Evolutionary conservation across 2,329 filamentous ascomycete genomes (phyloP).

Genomic region (Trichoderma simmonsii): DNA sequence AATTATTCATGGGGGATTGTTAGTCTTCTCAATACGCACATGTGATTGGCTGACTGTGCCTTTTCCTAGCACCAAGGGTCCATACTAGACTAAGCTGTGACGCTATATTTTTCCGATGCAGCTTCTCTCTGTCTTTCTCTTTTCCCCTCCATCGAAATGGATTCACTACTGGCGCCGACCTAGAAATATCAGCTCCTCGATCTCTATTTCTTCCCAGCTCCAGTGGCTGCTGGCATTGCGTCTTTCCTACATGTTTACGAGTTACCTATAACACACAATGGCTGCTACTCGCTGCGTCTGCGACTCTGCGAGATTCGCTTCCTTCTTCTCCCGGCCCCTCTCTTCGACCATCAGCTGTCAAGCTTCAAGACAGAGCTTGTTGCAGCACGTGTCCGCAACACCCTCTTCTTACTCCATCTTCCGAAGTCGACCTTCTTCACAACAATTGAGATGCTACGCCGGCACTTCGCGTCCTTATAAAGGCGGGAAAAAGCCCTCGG

Average conservation of each 20-base stretch:
- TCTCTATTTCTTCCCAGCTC: neutral
- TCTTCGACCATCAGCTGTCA: conserved; percentile 19
- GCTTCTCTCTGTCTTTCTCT: neutral
- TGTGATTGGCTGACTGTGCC: neutral
- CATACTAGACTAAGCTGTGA: neutral
- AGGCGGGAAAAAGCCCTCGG: neutral
- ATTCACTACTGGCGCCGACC: neutral
- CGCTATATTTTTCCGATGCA: conserved; percentile 4
- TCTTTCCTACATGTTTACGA: neutral
- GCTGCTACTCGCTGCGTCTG: conserved; percentile 38
- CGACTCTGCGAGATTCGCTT: conserved; percentile 40
- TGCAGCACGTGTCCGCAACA: conserved; percentile 16
- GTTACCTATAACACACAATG: conserved; percentile 40
- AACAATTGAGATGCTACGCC: conserved; percentile 13
- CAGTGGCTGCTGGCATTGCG: neutral
- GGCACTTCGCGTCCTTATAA: neutral
- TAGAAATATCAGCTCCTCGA: neutral
- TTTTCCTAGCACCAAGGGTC: neutral
- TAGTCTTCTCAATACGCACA: neutral
- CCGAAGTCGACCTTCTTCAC: neutral
- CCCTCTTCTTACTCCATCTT: conserved; percentile 6
- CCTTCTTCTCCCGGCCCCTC: conserved; percentile 32
- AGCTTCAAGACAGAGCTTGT: conserved; percentile 17
- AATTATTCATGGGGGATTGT: neutral
- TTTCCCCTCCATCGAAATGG: neutral